Evolutionary conservation across 1,284 basidiomycete genomes (phyloP).

Genomic region (Ceratobasidium theobromae): DNA sequence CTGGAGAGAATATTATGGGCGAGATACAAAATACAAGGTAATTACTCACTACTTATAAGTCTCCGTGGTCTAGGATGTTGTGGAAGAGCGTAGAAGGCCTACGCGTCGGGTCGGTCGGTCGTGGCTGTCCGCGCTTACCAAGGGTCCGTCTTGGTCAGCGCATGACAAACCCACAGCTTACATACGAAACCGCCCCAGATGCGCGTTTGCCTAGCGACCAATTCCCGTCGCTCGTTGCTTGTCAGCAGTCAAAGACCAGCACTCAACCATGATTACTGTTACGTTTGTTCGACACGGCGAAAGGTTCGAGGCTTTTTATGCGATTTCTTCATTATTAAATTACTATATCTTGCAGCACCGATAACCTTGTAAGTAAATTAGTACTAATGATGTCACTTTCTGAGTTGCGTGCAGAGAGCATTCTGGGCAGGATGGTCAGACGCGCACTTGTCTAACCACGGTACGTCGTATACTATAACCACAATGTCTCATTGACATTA

Average conservation of each 20-base stretch:
- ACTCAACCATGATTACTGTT: constrained; percentile 45
- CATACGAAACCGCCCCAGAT: background rate
- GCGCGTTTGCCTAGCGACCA: background rate
- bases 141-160: constrained; percentile 1
- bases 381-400: constrained; percentile 41
- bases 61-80: constrained; percentile 30
- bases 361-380: constrained; percentile 10
- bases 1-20: constrained; percentile 42
- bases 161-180: background rate
- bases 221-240: background rate
- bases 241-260: background rate
- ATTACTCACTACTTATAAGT: no score
- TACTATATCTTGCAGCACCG: constrained; percentile 8
- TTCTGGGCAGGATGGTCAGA: constrained; percentile 74
- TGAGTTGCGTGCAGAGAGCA: constrained; percentile 43
- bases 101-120: constrained; percentile 29
- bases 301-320: constrained; percentile 64
- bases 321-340: constrained; percentile 40
- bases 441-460: constrained; percentile 78
- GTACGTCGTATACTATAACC: constrained; percentile 48
- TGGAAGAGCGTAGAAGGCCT: constrained; percentile 34
- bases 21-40: no score
- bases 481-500: constrained; percentile 13
- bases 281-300: constrained; percentile 72
- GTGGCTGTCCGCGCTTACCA: constrained; percentile 5